Evolutionary conservation across 2,329 filamentous ascomycete genomes (phyloP), one percentile per base, ranked within the genome.

Genomic region (Gliomastix tumulicola): DNA sequence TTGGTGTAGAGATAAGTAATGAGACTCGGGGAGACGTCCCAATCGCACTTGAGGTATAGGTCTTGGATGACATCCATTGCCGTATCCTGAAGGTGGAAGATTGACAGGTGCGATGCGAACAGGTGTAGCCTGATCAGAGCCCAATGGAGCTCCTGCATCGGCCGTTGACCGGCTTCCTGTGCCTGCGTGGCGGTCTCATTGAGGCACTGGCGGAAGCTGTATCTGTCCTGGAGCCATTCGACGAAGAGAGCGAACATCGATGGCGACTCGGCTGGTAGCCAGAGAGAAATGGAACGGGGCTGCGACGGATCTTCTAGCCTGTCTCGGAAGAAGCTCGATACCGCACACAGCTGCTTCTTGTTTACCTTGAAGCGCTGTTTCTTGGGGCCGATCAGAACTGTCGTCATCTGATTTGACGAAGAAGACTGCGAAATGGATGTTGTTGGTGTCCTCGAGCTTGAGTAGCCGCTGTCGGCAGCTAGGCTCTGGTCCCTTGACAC

Each of bases 21-120:
- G 33, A 79, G 65, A 19, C 57, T 56, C 2, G 70, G 65, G 4
- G 67, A 66, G 38, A 78, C 68, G 45, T 76, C 70, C 72, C 73
- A 78, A 60, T 78, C 69, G 49, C 68, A 66, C 12, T 66, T 64
- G 27, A 79, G 68, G 49, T 78, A 76, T 13, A 79, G 54, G 46
- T 79, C 74, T 51, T 78, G 74, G 15, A 78, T 55, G 25, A 68
- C 67, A 44, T 79, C 74, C 65, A 77, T 76, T 49, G 71, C 65
- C 15, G 65, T 55, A 50, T 79, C 74, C 47, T 79, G 74, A 8
- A 78, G 60, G 8, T 60, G 59, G 20, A 65, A 54, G 4, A 76
- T 56, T 34, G 62, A 62, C 44, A 74, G 64, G 37, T 63, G 57
- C 4, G 72, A 66, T 30, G 73, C 74, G 53, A 78, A 78, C 35